Conservation (phyloP, 2,329 filamentous ascomycete species). For the Fusarium beomiforme region DNA sequence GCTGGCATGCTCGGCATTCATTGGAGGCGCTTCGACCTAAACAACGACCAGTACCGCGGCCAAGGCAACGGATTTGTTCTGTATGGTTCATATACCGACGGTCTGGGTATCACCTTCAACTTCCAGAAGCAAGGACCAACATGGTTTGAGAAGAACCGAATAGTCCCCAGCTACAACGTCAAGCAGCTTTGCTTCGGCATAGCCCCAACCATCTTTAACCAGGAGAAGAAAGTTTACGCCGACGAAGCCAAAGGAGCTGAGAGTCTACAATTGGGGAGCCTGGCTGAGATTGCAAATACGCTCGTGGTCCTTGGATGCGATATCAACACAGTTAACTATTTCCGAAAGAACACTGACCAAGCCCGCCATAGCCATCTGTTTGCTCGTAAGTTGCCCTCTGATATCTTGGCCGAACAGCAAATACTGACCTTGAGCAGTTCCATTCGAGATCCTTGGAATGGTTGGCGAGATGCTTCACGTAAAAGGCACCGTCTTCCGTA, state of each 20-base stretch:
- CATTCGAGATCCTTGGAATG: slow-evolving; percentile 52
- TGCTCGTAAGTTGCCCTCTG: slow-evolving; percentile 10
- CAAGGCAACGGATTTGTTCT: slow-evolving; percentile 51
- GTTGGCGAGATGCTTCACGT: slow-evolving; percentile 50
- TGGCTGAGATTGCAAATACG: slow-evolving; percentile 49
- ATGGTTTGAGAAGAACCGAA: slow-evolving; percentile 48
- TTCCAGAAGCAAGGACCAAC: slow-evolving; percentile 52
- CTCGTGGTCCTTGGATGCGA: slow-evolving; percentile 53
- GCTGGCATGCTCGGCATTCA: slow-evolving; percentile 52
- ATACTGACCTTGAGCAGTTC: neutral
- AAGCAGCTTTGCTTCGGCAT: slow-evolving; percentile 54
- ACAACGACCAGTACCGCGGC: slow-evolving; percentile 49
- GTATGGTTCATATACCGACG: slow-evolving; percentile 44
- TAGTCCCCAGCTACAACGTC: slow-evolving; percentile 50
- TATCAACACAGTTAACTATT: slow-evolving; percentile 47
- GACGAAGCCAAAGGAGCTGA: slow-evolving; percentile 33
- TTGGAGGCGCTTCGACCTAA: slow-evolving; percentile 54
- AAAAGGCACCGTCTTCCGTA: slow-evolving; percentile 50
- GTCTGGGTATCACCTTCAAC: slow-evolving; percentile 52
- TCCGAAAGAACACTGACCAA: slow-evolving; percentile 30
- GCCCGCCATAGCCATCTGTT: slow-evolving; percentile 32
- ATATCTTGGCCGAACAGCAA: accelerated
- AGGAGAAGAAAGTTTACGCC: slow-evolving; percentile 35
- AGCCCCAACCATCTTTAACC: slow-evolving; percentile 51
- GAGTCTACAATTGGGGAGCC: slow-evolving; percentile 47